Conservation (phyloP, 2,329 filamentous ascomycete species). For the Chalara sp. region DNA sequence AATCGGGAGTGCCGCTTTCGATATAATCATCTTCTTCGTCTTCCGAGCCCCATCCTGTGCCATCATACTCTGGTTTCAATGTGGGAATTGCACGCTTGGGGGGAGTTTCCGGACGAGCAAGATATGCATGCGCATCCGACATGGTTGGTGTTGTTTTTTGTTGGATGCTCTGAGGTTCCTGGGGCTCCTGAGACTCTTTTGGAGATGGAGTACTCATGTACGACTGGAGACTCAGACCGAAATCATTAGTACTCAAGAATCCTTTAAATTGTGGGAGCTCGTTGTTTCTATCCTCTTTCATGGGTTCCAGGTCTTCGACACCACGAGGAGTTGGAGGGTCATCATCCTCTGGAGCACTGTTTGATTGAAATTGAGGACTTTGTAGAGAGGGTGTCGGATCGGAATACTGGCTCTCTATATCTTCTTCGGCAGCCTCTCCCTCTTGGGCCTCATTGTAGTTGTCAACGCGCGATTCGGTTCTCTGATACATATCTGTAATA, state of each 20-base stretch:
- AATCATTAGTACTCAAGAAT: conserved; percentile 41
- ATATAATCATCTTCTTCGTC: conserved; percentile 43
- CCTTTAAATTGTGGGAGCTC: conserved; percentile 15
- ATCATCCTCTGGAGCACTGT: conserved; percentile 37
- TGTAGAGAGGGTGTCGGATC: conserved; percentile 28
- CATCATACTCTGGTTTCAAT: conserved; percentile 57
- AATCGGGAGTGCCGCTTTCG: conserved; percentile 73
- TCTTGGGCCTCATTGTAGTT: conserved; percentile 10
- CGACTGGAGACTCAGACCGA: conserved; percentile 46
- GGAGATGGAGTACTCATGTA: conserved; percentile 38
- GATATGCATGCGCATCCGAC: conserved; percentile 19
- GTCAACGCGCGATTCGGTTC: conserved; percentile 37
- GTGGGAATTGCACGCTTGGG: conserved; percentile 27
- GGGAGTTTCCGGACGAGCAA: conserved; percentile 19
- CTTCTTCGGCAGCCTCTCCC: conserved; percentile 12
- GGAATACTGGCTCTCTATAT: conserved; percentile 42
- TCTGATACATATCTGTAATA: conserved; percentile 60
- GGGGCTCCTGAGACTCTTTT: neutral
- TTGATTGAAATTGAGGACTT: conserved; percentile 16
- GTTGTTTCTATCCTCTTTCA: conserved; percentile 16
- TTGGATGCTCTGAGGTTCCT: conserved; percentile 22
- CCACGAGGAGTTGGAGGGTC: conserved; percentile 45
- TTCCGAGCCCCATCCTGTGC: conserved; percentile 52
- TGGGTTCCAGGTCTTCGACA: conserved; percentile 28
- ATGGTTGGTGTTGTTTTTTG: conserved; percentile 10